phyloP scores from a whole-genome alignment of 805 yeast species.

The Candida multigemmis region DNA sequence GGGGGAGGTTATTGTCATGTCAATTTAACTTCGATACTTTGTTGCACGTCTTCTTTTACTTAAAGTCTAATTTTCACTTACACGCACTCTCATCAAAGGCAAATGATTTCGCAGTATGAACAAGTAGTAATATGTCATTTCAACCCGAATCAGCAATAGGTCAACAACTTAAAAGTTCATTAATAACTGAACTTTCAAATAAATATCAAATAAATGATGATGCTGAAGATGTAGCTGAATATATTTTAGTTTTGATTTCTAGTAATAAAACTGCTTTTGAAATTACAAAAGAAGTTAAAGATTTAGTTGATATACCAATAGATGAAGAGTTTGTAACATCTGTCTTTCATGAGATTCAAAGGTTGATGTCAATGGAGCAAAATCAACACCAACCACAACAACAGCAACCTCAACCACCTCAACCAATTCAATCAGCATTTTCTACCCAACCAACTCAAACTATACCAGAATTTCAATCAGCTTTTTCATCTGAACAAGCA shows the following conservation, averaged over 20 bases:
- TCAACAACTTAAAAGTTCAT: slow-evolving; percentile 21
- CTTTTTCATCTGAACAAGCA: no score
- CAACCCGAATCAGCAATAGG: slow-evolving; percentile 33
- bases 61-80: no score
- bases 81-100: no score
- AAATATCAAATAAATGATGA: slow-evolving; percentile 28
- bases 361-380: slow-evolving; percentile 14
- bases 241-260: slow-evolving; percentile 59
- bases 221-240: slow-evolving; percentile 60
- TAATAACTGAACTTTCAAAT: slow-evolving; percentile 25
- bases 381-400: slow-evolving; percentile 5
- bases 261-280: slow-evolving; percentile 56
- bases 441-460: slow-evolving; percentile 2
- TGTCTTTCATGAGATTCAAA: slow-evolving; percentile 49
- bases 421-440: slow-evolving; percentile 1
- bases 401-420: slow-evolving; percentile 2
- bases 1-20: no score
- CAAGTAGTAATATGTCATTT: slow-evolving; percentile 14
- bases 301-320: slow-evolving; percentile 55
- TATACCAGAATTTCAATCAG: neutral
- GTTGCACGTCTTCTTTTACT: no score
- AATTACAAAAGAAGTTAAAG: slow-evolving; percentile 50
- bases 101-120: no score
- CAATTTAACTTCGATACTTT: no score
- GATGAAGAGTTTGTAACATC: slow-evolving; percentile 46